phyloP scores from a whole-genome alignment of 345 rosid genomes.

The Adansonia digitata region DNA sequence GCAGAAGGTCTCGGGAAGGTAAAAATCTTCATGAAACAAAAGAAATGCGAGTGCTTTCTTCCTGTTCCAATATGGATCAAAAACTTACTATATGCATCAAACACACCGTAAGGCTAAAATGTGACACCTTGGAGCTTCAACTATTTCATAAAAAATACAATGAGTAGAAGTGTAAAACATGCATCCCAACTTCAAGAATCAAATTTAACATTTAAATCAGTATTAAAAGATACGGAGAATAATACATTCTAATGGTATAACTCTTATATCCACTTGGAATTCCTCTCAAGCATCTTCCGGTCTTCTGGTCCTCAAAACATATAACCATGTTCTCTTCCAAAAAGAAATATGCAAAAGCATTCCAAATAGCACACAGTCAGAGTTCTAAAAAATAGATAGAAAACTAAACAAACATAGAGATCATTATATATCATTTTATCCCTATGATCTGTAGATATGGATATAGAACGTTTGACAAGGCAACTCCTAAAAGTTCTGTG shows the following conservation, averaged over 20 bases:
- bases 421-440: not conserved
- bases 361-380: not conserved
- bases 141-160: not conserved
- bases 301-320: constrained; percentile 75
- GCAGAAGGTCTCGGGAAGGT: not conserved
- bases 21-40: not conserved
- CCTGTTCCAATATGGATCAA: not conserved
- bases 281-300: constrained; percentile 73
- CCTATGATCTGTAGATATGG: not conserved
- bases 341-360: constrained; percentile 9
- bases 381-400: constrained; percentile 12
- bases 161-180: not conserved
- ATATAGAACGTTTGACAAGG: not conserved
- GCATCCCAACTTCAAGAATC: constrained; percentile 7
- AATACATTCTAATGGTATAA: constrained; percentile 61
- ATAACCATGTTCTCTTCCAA: constrained; percentile 83
- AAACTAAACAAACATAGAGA: not conserved
- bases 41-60: not conserved
- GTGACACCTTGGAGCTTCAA: not conserved
- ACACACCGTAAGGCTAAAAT: not conserved
- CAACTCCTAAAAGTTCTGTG: not conserved
- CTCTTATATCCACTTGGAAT: constrained; percentile 52
- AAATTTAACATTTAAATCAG: constrained; percentile 15
- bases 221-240: constrained; percentile 2
- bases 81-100: not conserved